A percentile compares a stretch with the other conserved stretches of the same genome.
Evolutionary conservation across 306 rosid genomes (phyloP).

Genomic region (Citrullus colocynthis): DNA sequence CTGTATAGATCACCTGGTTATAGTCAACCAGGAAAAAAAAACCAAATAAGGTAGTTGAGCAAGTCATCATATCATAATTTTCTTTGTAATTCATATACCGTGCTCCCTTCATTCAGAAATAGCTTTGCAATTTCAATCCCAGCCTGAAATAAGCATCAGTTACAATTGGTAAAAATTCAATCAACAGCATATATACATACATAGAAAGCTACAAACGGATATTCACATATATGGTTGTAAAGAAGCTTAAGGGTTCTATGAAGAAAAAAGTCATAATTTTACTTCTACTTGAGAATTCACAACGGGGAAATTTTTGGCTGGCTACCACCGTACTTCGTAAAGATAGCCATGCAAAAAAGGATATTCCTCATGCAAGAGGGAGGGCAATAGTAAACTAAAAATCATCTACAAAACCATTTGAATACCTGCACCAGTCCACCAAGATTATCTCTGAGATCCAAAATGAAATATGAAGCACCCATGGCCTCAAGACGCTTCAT

Average conservation of each 20-base stretch:
- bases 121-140: constrained; percentile 93
- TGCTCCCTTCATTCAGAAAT: constrained; percentile 67
- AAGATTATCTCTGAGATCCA: constrained; percentile 95
- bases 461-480: constrained; percentile 77
- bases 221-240: not conserved
- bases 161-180: constrained; percentile 7
- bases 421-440: constrained; percentile 96
- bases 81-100: constrained; percentile 30
- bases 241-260: not conserved
- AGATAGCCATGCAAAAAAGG: not conserved
- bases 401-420: constrained; percentile 1
- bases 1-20: constrained; percentile 83
- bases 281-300: not conserved
- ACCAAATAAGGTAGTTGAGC: not conserved
- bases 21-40: constrained; percentile 14
- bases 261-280: not conserved
- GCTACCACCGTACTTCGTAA: not conserved
- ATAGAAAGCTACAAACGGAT: not conserved
- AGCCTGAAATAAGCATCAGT: constrained; percentile 44
- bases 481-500: constrained; percentile 78
- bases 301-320: not conserved
- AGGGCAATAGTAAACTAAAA: not conserved
- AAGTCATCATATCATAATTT: not conserved
- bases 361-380: not conserved
- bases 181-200: not conserved